A percentile compares a stretch with the other conserved stretches of the same genome.
These are phyloP conservation scores for Candida maris DNA, from an alignment of 805 yeast genomes.

Conservation along the genomic window DNA sequence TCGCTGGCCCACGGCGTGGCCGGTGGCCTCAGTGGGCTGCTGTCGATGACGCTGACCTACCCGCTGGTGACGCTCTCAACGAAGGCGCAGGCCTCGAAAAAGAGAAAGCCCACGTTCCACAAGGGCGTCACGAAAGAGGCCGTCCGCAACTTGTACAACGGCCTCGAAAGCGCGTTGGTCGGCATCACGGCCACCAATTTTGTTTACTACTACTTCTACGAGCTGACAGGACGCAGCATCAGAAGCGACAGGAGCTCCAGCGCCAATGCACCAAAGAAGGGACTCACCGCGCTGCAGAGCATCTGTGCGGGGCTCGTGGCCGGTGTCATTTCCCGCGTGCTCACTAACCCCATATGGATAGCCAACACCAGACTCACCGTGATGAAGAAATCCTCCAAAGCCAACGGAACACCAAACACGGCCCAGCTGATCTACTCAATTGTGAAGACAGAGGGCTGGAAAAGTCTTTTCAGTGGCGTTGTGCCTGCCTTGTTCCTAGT, in stretches of 20 bases:
- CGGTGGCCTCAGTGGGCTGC: slow-evolving; percentile 92
- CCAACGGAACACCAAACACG: slow-evolving; percentile 29
- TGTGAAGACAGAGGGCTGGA: slow-evolving; percentile 64
- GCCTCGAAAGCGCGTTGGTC: slow-evolving; percentile 80
- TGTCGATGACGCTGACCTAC: slow-evolving; percentile 82
- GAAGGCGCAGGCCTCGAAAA: slow-evolving; percentile 70
- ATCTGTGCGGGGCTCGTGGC: slow-evolving; percentile 80
- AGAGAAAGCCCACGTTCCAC: slow-evolving; percentile 14
- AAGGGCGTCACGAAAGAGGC: slow-evolving; percentile 45
- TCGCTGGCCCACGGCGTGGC: slow-evolving; percentile 85
- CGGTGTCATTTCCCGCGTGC: slow-evolving; percentile 76
- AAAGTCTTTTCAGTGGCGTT: slow-evolving; percentile 77
- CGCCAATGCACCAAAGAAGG: slow-evolving; percentile 21
- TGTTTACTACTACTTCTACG: slow-evolving; percentile 88
- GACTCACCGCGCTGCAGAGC: slow-evolving; percentile 60
- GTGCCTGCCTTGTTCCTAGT: slow-evolving; percentile 85
- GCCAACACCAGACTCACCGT: slow-evolving; percentile 90
- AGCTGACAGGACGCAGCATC: slow-evolving; percentile 43
- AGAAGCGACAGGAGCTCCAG: slow-evolving; percentile 13
- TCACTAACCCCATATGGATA: slow-evolving; percentile 92
- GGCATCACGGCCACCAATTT: slow-evolving; percentile 87
- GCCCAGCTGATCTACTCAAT: slow-evolving; percentile 58
- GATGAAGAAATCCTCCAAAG: slow-evolving; percentile 23
- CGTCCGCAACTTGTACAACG: slow-evolving; percentile 68
- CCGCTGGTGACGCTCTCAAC: slow-evolving; percentile 87